Conservation (phyloP, 768 basidiomycete species). For the Neoboletus brunneissimus region DNA sequence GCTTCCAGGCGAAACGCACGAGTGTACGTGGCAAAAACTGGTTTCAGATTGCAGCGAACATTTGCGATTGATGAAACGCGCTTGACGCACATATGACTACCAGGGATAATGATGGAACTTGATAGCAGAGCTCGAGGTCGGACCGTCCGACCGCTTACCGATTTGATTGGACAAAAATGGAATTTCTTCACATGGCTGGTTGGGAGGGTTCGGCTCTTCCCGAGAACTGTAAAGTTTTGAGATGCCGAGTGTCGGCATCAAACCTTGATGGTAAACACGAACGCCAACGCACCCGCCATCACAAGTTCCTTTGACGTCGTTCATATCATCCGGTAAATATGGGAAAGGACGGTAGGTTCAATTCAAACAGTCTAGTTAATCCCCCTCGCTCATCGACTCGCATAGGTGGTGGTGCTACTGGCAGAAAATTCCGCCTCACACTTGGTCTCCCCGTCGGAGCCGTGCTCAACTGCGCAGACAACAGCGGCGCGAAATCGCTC, state of each 20-base stretch:
- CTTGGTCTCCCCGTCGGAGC: slow-evolving; percentile 93
- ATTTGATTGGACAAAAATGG: no score
- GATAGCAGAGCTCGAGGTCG: no score
- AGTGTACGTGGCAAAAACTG: background rate
- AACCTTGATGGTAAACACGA: slow-evolving; percentile 15
- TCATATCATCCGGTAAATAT: slow-evolving; percentile 13
- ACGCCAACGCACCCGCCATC: background rate
- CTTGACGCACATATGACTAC: no score
- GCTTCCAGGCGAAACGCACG: no score
- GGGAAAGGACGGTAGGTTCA: slow-evolving; percentile 23
- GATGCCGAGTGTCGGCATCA: slow-evolving; percentile 20
- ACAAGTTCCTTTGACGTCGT: slow-evolving; percentile 1
- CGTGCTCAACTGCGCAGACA: slow-evolving; percentile 97
- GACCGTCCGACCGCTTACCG: no score
- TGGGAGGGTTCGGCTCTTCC: background rate
- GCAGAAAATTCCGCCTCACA: slow-evolving; percentile 96
- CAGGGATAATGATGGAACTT: no score
- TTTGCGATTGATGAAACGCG: background rate
- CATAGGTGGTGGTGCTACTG: slow-evolving; percentile 57
- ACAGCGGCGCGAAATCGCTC: slow-evolving; percentile 96
- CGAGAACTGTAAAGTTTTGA: slow-evolving; percentile 18
- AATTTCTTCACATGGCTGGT: no score
- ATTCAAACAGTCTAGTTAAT: background rate
- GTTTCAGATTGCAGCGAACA: background rate
- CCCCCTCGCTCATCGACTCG: background rate